Evolutionary conservation across 1,139 yeast genomes (phyloP).

Genomic region (Geotrichum klebahnii): DNA sequence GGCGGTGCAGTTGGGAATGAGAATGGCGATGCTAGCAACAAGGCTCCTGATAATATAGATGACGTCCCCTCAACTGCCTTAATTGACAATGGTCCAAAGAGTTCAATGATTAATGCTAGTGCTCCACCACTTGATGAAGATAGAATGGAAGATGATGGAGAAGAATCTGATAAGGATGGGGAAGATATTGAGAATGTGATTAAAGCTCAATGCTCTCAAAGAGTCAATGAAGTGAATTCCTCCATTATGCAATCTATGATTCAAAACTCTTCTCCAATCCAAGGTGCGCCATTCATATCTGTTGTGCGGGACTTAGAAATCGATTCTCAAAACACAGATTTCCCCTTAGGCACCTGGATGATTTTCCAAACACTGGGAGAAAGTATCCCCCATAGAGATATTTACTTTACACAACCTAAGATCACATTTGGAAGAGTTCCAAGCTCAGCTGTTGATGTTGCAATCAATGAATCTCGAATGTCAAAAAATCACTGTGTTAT

Average conservation of each 20-base stretch:
- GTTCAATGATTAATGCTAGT: conserved; percentile 2
- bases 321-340: conserved; percentile 26
- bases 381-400: conserved; percentile 45
- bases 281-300: conserved; percentile 18
- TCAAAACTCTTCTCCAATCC: conserved; percentile 11
- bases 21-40: background rate
- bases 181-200: conserved; percentile 16
- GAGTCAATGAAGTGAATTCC: conserved; percentile 12
- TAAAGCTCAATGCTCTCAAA: conserved; percentile 3
- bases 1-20: background rate
- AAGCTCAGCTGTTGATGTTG: conserved; percentile 42
- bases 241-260: conserved; percentile 12
- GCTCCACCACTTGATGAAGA: conserved; percentile 11
- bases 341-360: conserved; percentile 49
- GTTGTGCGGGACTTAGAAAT: conserved; percentile 29
- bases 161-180: conserved; percentile 20
- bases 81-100: background rate
- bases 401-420: conserved; percentile 43
- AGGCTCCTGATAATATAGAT: background rate
- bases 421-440: conserved; percentile 37
- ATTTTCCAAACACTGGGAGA: conserved; percentile 46
- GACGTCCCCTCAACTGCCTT: conserved; percentile 8
- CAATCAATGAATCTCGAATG: conserved; percentile 68
- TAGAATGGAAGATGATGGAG: conserved; percentile 13
- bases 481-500: conserved; percentile 81